phyloP scores from a whole-genome alignment of 2,329 filamentous ascomycete species.

The Aureobasidium leucospermi region DNA sequence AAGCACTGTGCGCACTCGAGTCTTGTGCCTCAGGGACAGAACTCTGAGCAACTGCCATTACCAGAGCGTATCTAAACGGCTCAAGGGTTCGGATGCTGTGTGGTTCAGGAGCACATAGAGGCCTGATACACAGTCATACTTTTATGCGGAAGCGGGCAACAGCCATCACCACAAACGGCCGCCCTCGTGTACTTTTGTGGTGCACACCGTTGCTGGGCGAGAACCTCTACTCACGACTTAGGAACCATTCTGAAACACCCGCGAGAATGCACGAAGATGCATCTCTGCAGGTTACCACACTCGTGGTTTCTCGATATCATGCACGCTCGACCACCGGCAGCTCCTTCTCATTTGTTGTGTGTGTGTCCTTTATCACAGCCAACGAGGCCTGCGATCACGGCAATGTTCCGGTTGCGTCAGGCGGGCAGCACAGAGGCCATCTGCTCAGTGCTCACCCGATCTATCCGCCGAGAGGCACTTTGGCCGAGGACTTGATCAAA shows the following conservation, averaged over 20 bases:
- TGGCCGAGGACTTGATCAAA: background rate
- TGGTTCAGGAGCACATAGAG: background rate
- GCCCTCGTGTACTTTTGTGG: background rate
- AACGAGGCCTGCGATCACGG: background rate
- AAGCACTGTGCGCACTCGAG: conserved; percentile 7
- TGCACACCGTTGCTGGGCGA: conserved; percentile 8
- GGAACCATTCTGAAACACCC: conserved; percentile 10
- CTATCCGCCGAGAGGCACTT: background rate
- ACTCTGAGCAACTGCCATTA: background rate
- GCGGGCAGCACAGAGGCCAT: background rate
- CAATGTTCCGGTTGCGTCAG: background rate
- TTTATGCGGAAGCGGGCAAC: conserved; percentile 2
- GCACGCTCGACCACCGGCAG: background rate
- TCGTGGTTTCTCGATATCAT: conserved; percentile 2
- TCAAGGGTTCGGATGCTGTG: background rate
- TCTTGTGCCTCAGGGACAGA: background rate
- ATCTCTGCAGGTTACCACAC: background rate
- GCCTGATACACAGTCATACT: background rate
- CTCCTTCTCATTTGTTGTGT: background rate
- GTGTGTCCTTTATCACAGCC: background rate
- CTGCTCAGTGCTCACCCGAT: background rate
- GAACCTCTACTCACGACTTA: conserved; percentile 11
- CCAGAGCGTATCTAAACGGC: background rate
- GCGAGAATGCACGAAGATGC: conserved; percentile 4
- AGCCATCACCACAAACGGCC: conserved; percentile 8